A percentile compares a stretch with the other conserved stretches of the same genome.
Evolutionary conservation across 129 eudicot species (phyloP).

Genomic region (Chrysanthemum lavandulifolium): DNA sequence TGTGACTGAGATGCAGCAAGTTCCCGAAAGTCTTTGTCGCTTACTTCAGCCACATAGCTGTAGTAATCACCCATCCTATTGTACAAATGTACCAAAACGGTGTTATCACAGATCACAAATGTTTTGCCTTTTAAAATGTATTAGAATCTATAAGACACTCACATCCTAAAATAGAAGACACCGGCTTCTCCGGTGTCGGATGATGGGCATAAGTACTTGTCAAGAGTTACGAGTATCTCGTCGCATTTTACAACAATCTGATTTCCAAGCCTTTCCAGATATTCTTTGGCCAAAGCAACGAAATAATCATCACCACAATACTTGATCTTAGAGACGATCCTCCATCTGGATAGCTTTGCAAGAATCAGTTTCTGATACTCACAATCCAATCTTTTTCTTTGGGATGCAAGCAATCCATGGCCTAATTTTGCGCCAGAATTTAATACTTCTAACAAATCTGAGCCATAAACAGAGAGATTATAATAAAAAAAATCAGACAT

Average conservation of each 20-base stretch:
- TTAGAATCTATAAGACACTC: neutral
- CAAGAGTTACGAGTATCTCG: constrained; percentile 31
- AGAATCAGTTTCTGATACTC: constrained; percentile 57
- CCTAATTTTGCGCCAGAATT: constrained; percentile 44
- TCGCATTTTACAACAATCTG: constrained; percentile 29
- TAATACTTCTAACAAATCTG: constrained; percentile 64
- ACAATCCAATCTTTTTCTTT: constrained; percentile 47
- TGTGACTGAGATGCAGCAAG: constrained; percentile 41
- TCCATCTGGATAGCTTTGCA: constrained; percentile 47
- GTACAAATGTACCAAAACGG: no score
- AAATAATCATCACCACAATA: constrained; percentile 45
- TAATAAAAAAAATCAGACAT: neutral
- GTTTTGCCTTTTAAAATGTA: no score
- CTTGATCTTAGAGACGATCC: constrained; percentile 46
- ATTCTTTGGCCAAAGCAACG: constrained; percentile 41
- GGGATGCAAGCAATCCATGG: constrained; percentile 48
- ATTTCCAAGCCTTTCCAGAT: constrained; percentile 43
- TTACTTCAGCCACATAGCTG: constrained; percentile 58
- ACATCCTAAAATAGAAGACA: constrained; percentile 53
- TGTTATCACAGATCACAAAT: no score
- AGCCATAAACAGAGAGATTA: constrained; percentile 3
- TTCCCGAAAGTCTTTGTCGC: constrained; percentile 45
- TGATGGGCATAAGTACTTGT: constrained; percentile 48
- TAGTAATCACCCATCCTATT: constrained; percentile 59
- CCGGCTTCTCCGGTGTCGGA: constrained; percentile 41